These are phyloP conservation scores for Cyclostephanos invisitatus DNA, from an alignment of 108 stramenopile species.

Conservation along the genomic window DNA sequence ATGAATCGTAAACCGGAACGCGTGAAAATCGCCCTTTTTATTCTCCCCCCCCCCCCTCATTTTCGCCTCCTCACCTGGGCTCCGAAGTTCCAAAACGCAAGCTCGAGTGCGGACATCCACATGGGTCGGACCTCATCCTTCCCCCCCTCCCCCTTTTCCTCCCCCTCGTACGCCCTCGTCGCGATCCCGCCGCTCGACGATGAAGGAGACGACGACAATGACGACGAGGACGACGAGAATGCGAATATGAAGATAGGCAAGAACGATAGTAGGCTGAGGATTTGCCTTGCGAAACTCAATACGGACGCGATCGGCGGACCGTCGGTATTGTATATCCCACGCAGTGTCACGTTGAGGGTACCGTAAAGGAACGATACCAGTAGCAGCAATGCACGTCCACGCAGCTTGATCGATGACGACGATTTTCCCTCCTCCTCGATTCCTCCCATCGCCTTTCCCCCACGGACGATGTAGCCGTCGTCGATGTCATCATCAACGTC, in stretches of 20 bases:
- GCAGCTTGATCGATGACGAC: too few relatives aligned
- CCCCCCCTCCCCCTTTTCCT: neutral
- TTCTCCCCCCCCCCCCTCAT: too few relatives aligned
- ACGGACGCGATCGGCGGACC: slow-evolving; percentile 50
- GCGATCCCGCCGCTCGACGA: too few relatives aligned
- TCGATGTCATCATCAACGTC: neutral
- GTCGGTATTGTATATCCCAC: slow-evolving; percentile 53
- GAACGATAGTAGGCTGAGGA: slow-evolving; percentile 55
- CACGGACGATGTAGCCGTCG: neutral
- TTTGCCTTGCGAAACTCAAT: slow-evolving; percentile 53
- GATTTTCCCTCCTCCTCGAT: slow-evolving; percentile 9
- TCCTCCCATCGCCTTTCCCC: too few relatives aligned
- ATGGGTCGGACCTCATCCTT: slow-evolving; percentile 20
- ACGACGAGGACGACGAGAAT: neutral
- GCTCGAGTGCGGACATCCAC: slow-evolving; percentile 54
- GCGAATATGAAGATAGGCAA: slow-evolving; percentile 42
- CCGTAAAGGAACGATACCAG: slow-evolving; percentile 66
- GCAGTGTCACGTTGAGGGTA: slow-evolving; percentile 58
- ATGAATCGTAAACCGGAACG: too few relatives aligned
- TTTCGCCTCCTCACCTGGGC: slow-evolving; percentile 47
- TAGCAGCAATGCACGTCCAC: slow-evolving; percentile 50
- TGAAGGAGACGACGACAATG: neutral
- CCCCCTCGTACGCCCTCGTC: neutral
- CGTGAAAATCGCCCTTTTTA: too few relatives aligned
- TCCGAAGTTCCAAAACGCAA: slow-evolving; percentile 67